Evolutionary conservation across 345 rosid genomes (phyloP), one percentile per base, ranked within the genome.

Genomic region (Trapa incisa): DNA sequence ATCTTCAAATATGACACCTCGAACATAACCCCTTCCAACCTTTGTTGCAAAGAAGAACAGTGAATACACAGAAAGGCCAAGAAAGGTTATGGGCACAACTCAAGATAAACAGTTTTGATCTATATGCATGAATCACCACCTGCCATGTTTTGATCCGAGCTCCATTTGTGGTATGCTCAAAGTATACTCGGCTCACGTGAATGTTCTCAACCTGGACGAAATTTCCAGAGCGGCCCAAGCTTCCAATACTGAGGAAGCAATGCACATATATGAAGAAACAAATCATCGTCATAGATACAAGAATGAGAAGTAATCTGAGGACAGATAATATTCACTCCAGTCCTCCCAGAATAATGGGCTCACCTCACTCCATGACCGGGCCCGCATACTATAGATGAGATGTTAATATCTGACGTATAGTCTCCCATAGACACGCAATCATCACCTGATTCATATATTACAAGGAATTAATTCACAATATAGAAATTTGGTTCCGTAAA

Each of bases 281-380:
- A 13, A 47, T 22, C 8, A 47, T 63, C 11, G 60, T 22, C 7
- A 22, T 13, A 0, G 32, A 5, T 17, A 43, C 29, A 22, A 22
- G 29, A 22, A 22, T 22, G 29, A 22, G 29, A 22, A 22, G 29
- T 22, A 0, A 22, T 22, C 29, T 0, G 29, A 22, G 29, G 29
- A 22, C 29, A 22, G 29, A 22, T 22, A 22, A 22, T 22, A 22
- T 22, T 22, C 29, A 22, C 29, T 22, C 29, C 29, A 22, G 29
- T 22, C 29, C 29, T 22, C 29, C 29, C 29, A 22, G 29, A 22
- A 22, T 22, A 22, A 22, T 22, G 29, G 29, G 29, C 29, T 22
- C 29, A 78, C 83, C 86, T 80, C 48, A 82, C 78, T 13, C 83
- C 82, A 65, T 80, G 83, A 33, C 83, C 83, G 52, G 84, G 84